Evolutionary conservation across 2,329 filamentous ascomycete genomes (phyloP), one percentile per base, ranked within the genome.

Genomic region (Colletotrichum nymphaeae): DNA sequence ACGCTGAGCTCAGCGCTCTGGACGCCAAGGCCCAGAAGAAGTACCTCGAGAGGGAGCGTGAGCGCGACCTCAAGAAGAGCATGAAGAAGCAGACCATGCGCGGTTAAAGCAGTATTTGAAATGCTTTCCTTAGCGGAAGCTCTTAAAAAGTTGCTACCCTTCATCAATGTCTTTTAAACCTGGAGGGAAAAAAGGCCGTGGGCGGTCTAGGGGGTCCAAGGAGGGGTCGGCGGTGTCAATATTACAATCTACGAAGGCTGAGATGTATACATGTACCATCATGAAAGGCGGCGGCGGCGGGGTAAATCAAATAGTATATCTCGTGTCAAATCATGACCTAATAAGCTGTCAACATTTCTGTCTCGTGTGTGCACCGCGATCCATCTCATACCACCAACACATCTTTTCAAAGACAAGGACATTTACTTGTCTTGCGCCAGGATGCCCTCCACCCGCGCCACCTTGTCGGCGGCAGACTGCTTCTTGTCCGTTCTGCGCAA

Each of bases 11-110:
- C 76, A 93, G 92, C 79, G 88, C 89, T 14, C 88, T 96, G 79
- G 93, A 93, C 78, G 93, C 94, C 68, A 95, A 95, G 83, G 93
- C 93, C 74, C 94, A 96, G 88, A 94, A 94, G 87, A 95, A 94
- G 85, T 96, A 92, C 81, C 88, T 96, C 69, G 94, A 95, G 78
- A 93, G 91, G 83, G 94, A 96, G 87, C 90, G 88, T 78, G 93
- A 95, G 81, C 94, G 93, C 88, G 93, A 93, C 83, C 72, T 88
- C 79, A 88, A 88, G 78, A 88, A 86, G 82, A 82, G 82, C 35
- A 83, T 86, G 76, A 90, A 88, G 85, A 89, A 86, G 83, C 83
- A 85, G 81, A 90, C 88, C 7, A 81, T 86, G 76, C 85, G 89
- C 52, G 89, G 81, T 35, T 90, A 84, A 67, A 65, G 42, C 26